phyloP scores from a whole-genome alignment of 139 green algal genomes.

The Chlorella sp. region DNA sequence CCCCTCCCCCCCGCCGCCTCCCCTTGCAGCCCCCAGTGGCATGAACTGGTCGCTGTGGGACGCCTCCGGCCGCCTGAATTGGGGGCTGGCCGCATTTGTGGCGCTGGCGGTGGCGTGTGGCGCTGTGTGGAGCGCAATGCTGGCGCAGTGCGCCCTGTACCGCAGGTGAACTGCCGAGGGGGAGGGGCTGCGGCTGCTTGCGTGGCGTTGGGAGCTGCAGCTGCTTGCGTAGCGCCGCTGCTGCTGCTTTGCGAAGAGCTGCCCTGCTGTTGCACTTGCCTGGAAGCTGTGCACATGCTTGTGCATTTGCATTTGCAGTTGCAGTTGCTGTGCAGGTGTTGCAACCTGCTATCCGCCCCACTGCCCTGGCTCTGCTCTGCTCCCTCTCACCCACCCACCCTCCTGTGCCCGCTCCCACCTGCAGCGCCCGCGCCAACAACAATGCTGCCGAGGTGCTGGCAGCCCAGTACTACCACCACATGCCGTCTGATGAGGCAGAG shows the following conservation, averaged over 20 bases:
- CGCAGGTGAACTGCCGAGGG: background rate
- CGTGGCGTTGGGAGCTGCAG: no score
- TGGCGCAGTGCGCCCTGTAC: slow-evolving; percentile 3
- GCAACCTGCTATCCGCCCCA: no score
- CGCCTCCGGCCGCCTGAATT: slow-evolving; percentile 27
- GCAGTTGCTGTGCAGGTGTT: no score
- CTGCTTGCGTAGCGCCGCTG: no score
- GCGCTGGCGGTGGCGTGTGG: slow-evolving; percentile 25
- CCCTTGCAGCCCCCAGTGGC: background rate
- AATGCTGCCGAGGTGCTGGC: background rate
- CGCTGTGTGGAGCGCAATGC: slow-evolving; percentile 23
- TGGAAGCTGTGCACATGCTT: no score
- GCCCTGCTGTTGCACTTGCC: no score
- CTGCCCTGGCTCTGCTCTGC: no score
- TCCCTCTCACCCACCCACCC: no score
- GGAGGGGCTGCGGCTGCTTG: background rate
- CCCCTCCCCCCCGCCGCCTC: background rate
- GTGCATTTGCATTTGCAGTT: no score
- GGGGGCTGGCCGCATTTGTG: slow-evolving; percentile 30
- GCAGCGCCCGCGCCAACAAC: background rate
- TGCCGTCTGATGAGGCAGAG: background rate
- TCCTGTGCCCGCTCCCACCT: no score
- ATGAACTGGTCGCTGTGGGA: slow-evolving; percentile 28
- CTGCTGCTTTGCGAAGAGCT: no score
- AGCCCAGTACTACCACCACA: background rate